Evolutionary conservation across 2,329 filamentous ascomycete genomes (phyloP).

Genomic region (Alternaria gansuensis): DNA sequence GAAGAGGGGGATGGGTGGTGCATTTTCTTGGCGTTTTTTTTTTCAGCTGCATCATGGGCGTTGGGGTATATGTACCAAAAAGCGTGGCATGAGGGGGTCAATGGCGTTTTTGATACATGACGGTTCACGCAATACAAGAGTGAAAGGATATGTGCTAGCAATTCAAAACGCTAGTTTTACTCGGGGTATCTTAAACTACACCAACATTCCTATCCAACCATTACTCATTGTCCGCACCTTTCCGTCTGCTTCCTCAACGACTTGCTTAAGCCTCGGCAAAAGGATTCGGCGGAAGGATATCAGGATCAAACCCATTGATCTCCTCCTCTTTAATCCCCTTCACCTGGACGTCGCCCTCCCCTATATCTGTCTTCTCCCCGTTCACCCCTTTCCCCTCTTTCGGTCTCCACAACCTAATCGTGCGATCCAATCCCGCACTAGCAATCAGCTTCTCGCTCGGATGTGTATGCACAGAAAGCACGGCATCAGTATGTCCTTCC

Average conservation of each 20-base stretch:
- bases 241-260: neutral
- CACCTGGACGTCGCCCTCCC: neutral
- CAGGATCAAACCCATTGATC: conserved; percentile 31
- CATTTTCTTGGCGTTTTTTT: conserved; percentile 17
- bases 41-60: conserved; percentile 1
- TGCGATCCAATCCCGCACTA: conserved; percentile 70
- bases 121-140: neutral
- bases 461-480: conserved; percentile 69
- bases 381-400: conserved; percentile 2
- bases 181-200: conserved; percentile 14
- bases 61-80: conserved; percentile 40
- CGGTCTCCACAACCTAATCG: conserved; percentile 66
- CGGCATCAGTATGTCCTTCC: conserved; percentile 64
- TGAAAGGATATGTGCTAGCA: neutral
- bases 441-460: conserved; percentile 63
- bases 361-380: neutral
- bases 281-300: conserved; percentile 34
- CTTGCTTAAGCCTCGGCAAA: conserved; percentile 25
- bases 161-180: neutral
- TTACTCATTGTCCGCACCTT: neutral
- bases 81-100: conserved; percentile 15
- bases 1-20: neutral
- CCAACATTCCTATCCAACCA: neutral
- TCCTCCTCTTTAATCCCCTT: conserved; percentile 10
- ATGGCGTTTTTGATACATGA: neutral